Evolutionary conservation across 2,329 filamentous ascomycete species (phyloP), one percentile per base, ranked within the genome.

Genomic region (Leptodontidium sp.): DNA sequence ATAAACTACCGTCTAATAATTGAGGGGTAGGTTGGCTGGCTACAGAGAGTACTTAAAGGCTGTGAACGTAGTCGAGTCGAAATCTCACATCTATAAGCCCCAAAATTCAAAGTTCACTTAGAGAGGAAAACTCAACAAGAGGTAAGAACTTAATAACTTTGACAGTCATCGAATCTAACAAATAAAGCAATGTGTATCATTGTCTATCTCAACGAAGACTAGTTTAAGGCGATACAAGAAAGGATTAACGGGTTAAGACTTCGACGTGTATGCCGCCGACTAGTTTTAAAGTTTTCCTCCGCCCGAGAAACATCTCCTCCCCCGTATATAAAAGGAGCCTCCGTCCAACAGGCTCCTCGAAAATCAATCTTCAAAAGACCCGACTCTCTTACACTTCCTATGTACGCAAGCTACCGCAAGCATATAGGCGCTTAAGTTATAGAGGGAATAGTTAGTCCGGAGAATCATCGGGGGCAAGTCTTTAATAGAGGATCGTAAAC

Each of bases 301-400:
- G 59, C 43, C 49, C 50, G 40, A 67, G 45, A 64, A 40, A 52
- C 32, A 55, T 52, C 21, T 57, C 66, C 66, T 67, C 50, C 59
- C 38, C 26, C 24, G 57, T 68, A 68, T 64, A 61, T 5, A 64
- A 26, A 61, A 68, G 43, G 15, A 61, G 32, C 61, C 45, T 59
- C 53, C 12, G 24, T 55, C 40, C 29, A 57, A 45, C n/a, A 68
- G 47, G 24, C 35, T 49, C 29, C 50, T 58, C 21, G 26, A 11
- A 68, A 64, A 64, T 47, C 32, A 64, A 61, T 26, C 4, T 57
- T 61, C 21, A 58, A 70, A 47, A 70, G 65, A 55, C 68, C 61
- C n/a, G n/a, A n/a, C n/a, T n/a, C n/a, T n/a, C n/a, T n/a, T n/a
- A n/a, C n/a, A n/a, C n/a, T n/a, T n/a, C 24, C 65, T 61, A 66